phyloP scores from a whole-genome alignment of 495 filamentous ascomycete species.

The Penicillium subrubescens region DNA sequence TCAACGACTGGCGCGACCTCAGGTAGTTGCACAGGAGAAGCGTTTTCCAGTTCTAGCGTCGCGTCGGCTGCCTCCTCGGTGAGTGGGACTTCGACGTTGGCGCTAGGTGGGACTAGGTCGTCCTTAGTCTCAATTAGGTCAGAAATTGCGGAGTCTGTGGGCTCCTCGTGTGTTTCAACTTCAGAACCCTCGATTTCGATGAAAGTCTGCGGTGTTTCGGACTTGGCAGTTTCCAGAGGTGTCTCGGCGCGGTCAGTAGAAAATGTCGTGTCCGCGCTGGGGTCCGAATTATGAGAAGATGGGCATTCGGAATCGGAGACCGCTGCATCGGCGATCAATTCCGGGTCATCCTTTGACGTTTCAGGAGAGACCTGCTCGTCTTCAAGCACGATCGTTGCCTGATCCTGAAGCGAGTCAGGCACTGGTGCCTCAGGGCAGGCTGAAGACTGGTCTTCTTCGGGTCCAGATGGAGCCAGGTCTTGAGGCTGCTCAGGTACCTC shows the following conservation, averaged over 20 bases:
- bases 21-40: conserved; percentile 26
- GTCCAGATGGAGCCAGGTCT: background rate
- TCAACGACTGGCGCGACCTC: conserved; percentile 21
- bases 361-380: conserved; percentile 1
- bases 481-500: background rate
- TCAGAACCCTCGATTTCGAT: conserved; percentile 14
- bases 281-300: conserved; percentile 21
- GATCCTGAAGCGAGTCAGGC: background rate
- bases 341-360: conserved; percentile 15
- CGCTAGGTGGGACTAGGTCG: conserved; percentile 40
- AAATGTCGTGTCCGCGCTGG: conserved; percentile 16
- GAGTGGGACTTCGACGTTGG: conserved; percentile 37
- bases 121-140: conserved; percentile 34
- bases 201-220: conserved; percentile 22
- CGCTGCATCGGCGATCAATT: conserved; percentile 25
- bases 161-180: conserved; percentile 31
- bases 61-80: conserved; percentile 29
- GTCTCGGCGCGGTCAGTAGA: conserved; percentile 15
- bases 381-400: background rate
- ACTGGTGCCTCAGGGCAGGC: background rate
- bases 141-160: conserved; percentile 28
- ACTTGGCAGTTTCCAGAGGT: conserved; percentile 16
- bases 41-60: conserved; percentile 25
- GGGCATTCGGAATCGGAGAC: conserved; percentile 22
- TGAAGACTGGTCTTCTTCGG: background rate